A percentile compares a stretch with the other conserved stretches of the same genome.
Conservation (phyloP, 2,329 filamentous ascomycete species). For the Xylariaceae sp. region DNA sequence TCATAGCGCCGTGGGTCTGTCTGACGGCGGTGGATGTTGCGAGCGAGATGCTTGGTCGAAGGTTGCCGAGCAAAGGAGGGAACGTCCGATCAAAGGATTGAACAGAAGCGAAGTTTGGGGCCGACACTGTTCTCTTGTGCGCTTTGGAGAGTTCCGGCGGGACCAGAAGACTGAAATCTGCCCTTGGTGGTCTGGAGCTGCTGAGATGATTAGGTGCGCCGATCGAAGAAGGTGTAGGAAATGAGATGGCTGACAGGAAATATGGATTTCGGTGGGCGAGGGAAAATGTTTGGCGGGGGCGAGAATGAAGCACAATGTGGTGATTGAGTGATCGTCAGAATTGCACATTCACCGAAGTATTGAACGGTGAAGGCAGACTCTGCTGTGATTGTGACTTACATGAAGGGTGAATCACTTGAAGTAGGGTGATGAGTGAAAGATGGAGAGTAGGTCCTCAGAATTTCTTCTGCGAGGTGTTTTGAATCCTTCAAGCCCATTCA, state of each 20-base stretch:
- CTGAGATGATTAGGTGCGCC: slow-evolving; percentile 5
- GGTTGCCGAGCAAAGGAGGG: slow-evolving; percentile 23
- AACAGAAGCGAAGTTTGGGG: slow-evolving; percentile 43
- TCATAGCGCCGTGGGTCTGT: slow-evolving; percentile 22
- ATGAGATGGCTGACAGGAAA: neutral
- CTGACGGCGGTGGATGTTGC: neutral
- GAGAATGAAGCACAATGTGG: no score
- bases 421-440: no score
- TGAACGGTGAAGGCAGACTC: no score
- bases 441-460: no score
- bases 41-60: slow-evolving; percentile 21
- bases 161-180: slow-evolving; percentile 9
- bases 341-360: no score
- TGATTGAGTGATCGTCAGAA: no score
- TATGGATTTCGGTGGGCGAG: no score
- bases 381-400: no score
- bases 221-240: neutral
- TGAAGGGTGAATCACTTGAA: no score
- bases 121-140: slow-evolving; percentile 51
- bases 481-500: no score
- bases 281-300: no score
- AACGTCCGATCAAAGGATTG: slow-evolving; percentile 19
- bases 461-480: no score
- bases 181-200: slow-evolving; percentile 17
- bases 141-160: slow-evolving; percentile 27